A percentile compares a stretch with the other conserved stretches of the same genome.
Conservation (phyloP, 2,329 filamentous ascomycete genomes). For the Drechslerella stenobrocha region DNA sequence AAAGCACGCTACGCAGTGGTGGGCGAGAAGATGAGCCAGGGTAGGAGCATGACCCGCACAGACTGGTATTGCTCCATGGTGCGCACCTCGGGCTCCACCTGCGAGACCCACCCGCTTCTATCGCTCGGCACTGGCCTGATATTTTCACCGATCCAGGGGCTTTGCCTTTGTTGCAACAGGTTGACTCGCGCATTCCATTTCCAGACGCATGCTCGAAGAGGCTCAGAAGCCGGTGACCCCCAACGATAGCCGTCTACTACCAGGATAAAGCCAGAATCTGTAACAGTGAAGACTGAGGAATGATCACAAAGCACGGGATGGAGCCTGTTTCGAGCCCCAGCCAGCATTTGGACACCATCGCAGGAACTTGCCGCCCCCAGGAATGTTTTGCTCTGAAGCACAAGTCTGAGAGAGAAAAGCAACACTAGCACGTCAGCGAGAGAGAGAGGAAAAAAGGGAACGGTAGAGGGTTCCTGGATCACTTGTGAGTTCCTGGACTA, state of each 20-base stretch:
- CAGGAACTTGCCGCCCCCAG: not conserved
- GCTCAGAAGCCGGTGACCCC: slow-evolving; percentile 1
- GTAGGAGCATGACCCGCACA: slow-evolving; percentile 41
- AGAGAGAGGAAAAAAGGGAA: not conserved
- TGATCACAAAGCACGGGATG: slow-evolving; percentile 23
- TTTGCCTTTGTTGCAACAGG: slow-evolving; percentile 8
- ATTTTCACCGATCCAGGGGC: slow-evolving; percentile 34
- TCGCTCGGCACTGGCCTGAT: slow-evolving; percentile 37
- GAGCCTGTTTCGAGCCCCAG: slow-evolving; percentile 15
- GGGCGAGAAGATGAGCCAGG: slow-evolving; percentile 45
- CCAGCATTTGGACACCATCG: not conserved
- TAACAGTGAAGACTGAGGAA: slow-evolving; percentile 11
- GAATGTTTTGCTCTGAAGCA: too few species aligned
- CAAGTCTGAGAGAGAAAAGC: not conserved
- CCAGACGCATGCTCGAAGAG: slow-evolving; percentile 11
- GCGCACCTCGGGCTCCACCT: slow-evolving; percentile 22
- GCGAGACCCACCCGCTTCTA: slow-evolving; percentile 25
- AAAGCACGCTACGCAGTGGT: slow-evolving; percentile 31
- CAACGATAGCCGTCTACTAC: slow-evolving; percentile 13
- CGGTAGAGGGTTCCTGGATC: not conserved
- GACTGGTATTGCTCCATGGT: slow-evolving; percentile 28
- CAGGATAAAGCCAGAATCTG: slow-evolving; percentile 27
- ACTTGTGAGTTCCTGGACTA: slow-evolving; percentile 5
- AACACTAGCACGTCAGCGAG: not conserved
- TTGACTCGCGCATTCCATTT: slow-evolving; percentile 34